Percentiles rank a stretch among this genome's conserved stretches.
These are phyloP conservation scores for Eimeria brunetti DNA, from an alignment of 169 alveolate species.

Conservation along the genomic window DNA sequence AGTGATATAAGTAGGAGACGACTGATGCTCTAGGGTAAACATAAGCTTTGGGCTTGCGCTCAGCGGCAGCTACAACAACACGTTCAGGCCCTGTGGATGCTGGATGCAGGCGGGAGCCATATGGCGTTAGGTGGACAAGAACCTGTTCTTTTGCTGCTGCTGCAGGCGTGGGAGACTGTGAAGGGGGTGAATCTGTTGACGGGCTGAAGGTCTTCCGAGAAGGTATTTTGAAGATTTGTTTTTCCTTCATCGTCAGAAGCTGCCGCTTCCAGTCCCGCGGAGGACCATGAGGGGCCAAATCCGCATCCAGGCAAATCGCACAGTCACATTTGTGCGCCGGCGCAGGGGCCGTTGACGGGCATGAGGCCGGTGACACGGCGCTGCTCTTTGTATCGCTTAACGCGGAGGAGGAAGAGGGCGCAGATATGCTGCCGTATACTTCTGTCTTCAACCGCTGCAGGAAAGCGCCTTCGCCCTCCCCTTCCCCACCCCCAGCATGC, in stretches of 20 bases:
- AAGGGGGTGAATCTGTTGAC: background rate
- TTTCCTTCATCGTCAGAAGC: conserved; percentile 29
- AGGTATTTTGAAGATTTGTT: background rate
- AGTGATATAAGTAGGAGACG: background rate
- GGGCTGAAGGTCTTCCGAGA: conserved; percentile 23
- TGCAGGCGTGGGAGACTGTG: background rate
- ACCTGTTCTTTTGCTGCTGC: conserved; percentile 5
- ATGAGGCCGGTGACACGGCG: background rate
- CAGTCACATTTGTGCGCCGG: conserved; percentile 13
- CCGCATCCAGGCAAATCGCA: conserved; percentile 15
- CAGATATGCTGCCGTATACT: background rate
- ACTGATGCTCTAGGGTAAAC: background rate
- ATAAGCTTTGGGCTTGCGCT: background rate
- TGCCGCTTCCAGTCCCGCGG: conserved; percentile 28
- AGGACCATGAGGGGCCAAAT: background rate
- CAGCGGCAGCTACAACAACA: background rate
- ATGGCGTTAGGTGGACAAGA: background rate
- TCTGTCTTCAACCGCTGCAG: conserved; percentile 25
- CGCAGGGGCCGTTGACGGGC: conserved; percentile 14
- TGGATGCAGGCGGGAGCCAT: background rate
- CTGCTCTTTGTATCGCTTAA: background rate
- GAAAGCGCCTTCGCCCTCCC: background rate
- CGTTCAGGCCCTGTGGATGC: background rate
- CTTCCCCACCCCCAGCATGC: background rate
- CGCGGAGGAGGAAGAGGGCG: background rate